Conservation (phyloP, 352 stramenopile species). For the Globisporangium cylindrosporum region DNA sequence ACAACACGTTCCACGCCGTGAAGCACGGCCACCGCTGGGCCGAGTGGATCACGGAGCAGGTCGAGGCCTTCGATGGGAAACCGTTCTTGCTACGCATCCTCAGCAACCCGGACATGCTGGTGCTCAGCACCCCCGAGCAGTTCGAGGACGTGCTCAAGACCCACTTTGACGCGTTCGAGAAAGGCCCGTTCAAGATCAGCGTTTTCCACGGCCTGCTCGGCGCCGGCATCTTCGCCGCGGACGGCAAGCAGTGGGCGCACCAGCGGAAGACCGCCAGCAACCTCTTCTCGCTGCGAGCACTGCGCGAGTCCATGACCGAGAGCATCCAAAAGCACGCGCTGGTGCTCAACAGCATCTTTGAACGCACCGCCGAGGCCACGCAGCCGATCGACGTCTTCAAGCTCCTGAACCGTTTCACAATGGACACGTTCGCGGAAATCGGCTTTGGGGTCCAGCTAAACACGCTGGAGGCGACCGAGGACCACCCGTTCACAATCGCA, state of each 20-base stretch:
- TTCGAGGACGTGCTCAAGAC: conserved; percentile 1
- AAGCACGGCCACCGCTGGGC: conserved; percentile 1
- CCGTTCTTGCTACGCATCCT: not conserved
- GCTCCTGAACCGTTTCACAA: conserved; percentile 44
- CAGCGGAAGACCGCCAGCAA: conserved; percentile 30
- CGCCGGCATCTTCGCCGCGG: conserved; percentile 24
- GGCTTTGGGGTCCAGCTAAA: conserved; percentile 31
- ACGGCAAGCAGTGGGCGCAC: conserved; percentile 27
- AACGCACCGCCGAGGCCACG: conserved; percentile 2
- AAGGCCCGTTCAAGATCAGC: not conserved
- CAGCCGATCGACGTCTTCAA: conserved; percentile 32
- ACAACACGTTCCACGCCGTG: not conserved
- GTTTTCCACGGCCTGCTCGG: not conserved
- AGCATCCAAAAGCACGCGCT: conserved; percentile 26
- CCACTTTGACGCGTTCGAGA: not conserved
- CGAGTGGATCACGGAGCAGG: conserved; percentile 8
- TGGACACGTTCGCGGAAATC: conserved; percentile 49
- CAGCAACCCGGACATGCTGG: not conserved
- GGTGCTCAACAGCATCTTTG: conserved; percentile 16
- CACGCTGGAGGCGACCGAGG: conserved; percentile 13
- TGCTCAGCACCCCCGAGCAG: not conserved
- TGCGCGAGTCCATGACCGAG: conserved; percentile 24
- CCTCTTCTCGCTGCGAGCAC: conserved; percentile 28
- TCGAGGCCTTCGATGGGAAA: not conserved
- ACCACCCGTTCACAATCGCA: conserved; percentile 26